Evolutionary conservation across 208 protist species (phyloP).

Genomic region (Phytomonas sp.): DNA sequence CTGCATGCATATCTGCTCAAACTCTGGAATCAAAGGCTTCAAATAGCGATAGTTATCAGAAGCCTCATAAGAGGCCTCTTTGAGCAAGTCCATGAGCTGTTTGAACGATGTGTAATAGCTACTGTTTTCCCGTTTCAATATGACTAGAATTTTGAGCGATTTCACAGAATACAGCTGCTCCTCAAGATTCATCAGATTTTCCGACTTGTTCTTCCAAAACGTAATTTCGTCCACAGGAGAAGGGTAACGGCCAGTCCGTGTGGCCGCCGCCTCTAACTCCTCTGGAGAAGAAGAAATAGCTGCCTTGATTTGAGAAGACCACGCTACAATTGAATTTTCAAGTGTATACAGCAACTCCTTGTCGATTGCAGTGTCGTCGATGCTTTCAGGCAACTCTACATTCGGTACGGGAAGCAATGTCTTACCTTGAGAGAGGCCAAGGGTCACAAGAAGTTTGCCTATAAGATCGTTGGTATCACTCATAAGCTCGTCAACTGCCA

Average conservation of each 20-base stretch:
- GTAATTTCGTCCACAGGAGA: conserved; percentile 91
- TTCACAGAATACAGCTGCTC: conserved; percentile 91
- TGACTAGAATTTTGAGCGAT: conserved; percentile 87
- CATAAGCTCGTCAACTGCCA: conserved; percentile 90
- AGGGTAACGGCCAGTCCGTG: conserved; percentile 62
- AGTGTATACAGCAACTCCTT: conserved; percentile 89
- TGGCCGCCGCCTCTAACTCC: conserved; percentile 62
- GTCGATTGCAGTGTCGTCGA: conserved; percentile 72
- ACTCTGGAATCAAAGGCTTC: conserved; percentile 79
- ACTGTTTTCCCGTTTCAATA: conserved; percentile 86
- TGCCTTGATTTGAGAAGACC: conserved; percentile 88
- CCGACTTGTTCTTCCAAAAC: conserved; percentile 93
- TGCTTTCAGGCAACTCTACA: conserved; percentile 68
- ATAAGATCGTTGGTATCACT: conserved; percentile 85
- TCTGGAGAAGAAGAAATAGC: conserved; percentile 84
- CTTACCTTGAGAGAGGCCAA: conserved; percentile 89
- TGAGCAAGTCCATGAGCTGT: conserved; percentile 84
- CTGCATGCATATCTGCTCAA: conserved; percentile 69
- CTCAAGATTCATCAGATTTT: conserved; percentile 89
- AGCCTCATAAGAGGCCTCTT: conserved; percentile 78
- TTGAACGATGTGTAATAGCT: conserved; percentile 86
- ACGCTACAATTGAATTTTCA: conserved; percentile 90
- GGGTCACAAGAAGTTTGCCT: conserved; percentile 82
- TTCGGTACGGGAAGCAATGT: conserved; percentile 91
- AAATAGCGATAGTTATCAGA: conserved; percentile 90